phyloP scores from a whole-genome alignment of 2,329 filamentous ascomycete species.

The Taxawa tesnikishii region DNA sequence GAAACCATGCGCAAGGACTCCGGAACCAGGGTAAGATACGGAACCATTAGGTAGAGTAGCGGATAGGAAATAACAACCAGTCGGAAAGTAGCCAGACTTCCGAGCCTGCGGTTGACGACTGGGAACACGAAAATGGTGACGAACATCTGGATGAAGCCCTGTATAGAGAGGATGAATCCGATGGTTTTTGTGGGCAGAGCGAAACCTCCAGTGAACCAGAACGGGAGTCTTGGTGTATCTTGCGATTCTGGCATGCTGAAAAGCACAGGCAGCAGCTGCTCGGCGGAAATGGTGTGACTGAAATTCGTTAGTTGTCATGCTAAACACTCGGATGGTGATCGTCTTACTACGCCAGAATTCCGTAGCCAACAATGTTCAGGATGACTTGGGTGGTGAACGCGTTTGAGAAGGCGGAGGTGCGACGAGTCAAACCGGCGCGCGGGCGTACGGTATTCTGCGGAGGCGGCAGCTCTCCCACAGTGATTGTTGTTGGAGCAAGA shows the following conservation, averaged over 20 bases:
- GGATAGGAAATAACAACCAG: constrained; percentile 75
- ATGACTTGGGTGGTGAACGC: constrained; percentile 78
- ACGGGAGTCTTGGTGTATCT: constrained; percentile 51
- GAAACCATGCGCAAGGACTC: constrained; percentile 56
- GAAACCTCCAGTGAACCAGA: constrained; percentile 83
- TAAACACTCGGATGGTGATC: no score
- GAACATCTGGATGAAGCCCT: constrained; percentile 81
- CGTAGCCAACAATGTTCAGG: constrained; percentile 79
- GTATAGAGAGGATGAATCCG: constrained; percentile 75
- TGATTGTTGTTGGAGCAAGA: constrained; percentile 18
- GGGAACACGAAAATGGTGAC: constrained; percentile 80
- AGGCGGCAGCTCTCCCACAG: constrained; percentile 19
- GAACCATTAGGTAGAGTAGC: constrained; percentile 72
- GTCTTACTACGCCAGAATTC: constrained; percentile 87
- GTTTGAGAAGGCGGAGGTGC: constrained; percentile 34
- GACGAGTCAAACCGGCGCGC: constrained; percentile 14
- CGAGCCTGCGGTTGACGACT: constrained; percentile 59
- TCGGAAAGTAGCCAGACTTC: constrained; percentile 70
- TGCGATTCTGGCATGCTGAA: constrained; percentile 56
- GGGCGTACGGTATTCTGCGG: constrained; percentile 25
- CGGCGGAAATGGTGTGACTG: constrained; percentile 94
- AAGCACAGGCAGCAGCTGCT: constrained; percentile 86
- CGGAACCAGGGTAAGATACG: constrained; percentile 80
- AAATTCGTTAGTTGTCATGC: constrained; percentile 7
- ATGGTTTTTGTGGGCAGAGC: constrained; percentile 72